Evolutionary conservation across 495 filamentous ascomycete species (phyloP), one percentile per base, ranked within the genome.

Genomic region (Sordaria brevicollis): DNA sequence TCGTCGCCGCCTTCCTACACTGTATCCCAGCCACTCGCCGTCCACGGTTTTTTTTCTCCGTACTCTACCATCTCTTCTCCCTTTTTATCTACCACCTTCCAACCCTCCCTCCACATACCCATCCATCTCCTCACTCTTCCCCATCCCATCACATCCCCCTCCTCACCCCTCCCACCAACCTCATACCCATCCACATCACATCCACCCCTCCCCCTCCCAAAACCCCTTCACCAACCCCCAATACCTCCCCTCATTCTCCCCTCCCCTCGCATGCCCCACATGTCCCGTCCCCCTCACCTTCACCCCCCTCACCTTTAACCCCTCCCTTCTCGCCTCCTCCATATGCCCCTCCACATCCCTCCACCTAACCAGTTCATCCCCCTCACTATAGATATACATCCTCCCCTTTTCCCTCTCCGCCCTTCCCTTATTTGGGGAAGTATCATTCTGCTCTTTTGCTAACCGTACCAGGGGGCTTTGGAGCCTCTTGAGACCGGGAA

Each of bases 301-400:
- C 69, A 83, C 83, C 68, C 57, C 73, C 43, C 75, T 71, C 0
- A 81, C 80, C 10, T 21, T 49, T 37, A 80, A 73, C 54, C 82
- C 81, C 71, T 38, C 73, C 2, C 13, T 7, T 5, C 65, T 69
- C 6, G 82, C 83, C 10, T 78, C 74, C 8, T 36, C 71, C 13
- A 78, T 80, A 68, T 83, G 82, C 62, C 9, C 69, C 73, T 83
- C 81, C 10, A 85, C 79, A 69, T 81, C 75, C 33, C 41, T 69
- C 76, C 75, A 81, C 4, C 77, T 70, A n/a, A 84, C 79, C 73
- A 84, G 74, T 57, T 31, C 35, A 68, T 85, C 83, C 21, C 67
- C 75, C 38, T 72, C 71, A 17, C 80, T 75, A 57, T 84, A 85
- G 2, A 84, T 71, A 69, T 84, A 85, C 21, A 77, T 72, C 19